Percentiles rank a stretch among this genome's conserved stretches.
These are phyloP conservation scores for Cyanidiococcus yangmingshanensis DNA, from an alignment of 23 red algal genomes.

Conservation along the genomic window DNA sequence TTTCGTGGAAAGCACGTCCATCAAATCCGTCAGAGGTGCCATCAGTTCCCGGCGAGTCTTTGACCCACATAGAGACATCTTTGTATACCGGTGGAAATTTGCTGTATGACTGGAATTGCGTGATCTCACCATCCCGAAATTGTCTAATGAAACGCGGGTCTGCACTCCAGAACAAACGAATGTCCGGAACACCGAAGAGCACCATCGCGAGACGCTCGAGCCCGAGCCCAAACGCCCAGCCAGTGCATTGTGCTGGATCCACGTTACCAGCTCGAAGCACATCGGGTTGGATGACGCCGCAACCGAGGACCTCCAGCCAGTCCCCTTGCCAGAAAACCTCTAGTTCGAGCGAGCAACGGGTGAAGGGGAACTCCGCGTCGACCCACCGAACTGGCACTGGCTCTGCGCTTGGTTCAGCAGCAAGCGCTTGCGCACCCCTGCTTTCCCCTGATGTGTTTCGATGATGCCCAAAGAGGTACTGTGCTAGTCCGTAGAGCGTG, in stretches of 20 bases:
- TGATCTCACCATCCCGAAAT: conserved; percentile 34
- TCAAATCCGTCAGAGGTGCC: neutral
- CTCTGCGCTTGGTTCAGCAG: neutral
- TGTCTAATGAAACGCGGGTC: conserved; percentile 63
- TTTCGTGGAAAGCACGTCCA: conserved; percentile 52
- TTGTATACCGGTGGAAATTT: conserved; percentile 71
- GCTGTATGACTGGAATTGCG: conserved; percentile 47
- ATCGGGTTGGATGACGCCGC: conserved; percentile 47
- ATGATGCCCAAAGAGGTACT: conserved; percentile 48
- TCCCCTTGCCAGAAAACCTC: conserved; percentile 84
- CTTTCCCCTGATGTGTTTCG: neutral
- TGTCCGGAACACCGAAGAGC: conserved; percentile 82
- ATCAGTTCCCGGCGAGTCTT: neutral
- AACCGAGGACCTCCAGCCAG: conserved; percentile 88
- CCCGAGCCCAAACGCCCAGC: conserved; percentile 95
- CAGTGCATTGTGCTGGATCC: conserved; percentile 23
- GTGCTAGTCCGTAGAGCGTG: conserved; percentile 39
- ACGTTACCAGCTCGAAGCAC: conserved; percentile 45
- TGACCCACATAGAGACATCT: conserved; percentile 85
- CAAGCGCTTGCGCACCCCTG: neutral
- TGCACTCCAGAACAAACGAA: conserved; percentile 85
- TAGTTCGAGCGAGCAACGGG: conserved; percentile 64
- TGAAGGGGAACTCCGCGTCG: conserved; percentile 83
- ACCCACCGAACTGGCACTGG: conserved; percentile 57
- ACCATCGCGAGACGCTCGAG: conserved; percentile 98